phyloP scores from a whole-genome alignment of 805 yeast genomes.

The Dipodascus albidus region DNA sequence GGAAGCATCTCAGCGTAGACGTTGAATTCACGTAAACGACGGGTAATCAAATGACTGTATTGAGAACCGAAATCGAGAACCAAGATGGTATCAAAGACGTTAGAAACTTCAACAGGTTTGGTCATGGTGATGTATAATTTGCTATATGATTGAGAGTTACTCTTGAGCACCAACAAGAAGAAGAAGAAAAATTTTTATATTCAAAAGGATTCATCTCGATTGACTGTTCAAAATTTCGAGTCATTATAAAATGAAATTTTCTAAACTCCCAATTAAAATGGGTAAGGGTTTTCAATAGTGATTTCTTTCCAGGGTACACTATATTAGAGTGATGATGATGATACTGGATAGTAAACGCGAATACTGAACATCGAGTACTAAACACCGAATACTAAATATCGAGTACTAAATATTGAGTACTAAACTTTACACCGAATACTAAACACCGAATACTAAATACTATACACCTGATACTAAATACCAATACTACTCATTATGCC shows the following conservation, averaged over 20 bases:
- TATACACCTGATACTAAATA: too few species aligned
- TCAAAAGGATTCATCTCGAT: too few species aligned
- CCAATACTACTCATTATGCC: too few species aligned
- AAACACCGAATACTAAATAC: background rate
- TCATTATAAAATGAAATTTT: too few species aligned
- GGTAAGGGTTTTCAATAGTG: background rate
- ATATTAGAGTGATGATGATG: too few species aligned
- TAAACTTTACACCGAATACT: background rate
- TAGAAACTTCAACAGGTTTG: constrained; percentile 49
- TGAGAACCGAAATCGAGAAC: constrained; percentile 98
- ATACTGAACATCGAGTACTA: too few species aligned
- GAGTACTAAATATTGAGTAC: constrained; percentile 3
- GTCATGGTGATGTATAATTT: constrained; percentile 12
- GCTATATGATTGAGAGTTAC: background rate
- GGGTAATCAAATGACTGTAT: constrained; percentile 91
- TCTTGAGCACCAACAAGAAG: background rate
- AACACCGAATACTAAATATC: too few species aligned
- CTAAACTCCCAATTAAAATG: background rate
- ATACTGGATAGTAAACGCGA: too few species aligned
- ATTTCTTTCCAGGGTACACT: too few species aligned
- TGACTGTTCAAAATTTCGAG: too few species aligned
- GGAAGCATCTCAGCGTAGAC: constrained; percentile 99
- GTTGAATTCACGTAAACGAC: constrained; percentile 95
- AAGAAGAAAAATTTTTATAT: constrained; percentile 2
- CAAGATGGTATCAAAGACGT: constrained; percentile 89